phyloP scores from a whole-genome alignment of 495 filamentous ascomycete genomes.

The Penicillium chermesinum region DNA sequence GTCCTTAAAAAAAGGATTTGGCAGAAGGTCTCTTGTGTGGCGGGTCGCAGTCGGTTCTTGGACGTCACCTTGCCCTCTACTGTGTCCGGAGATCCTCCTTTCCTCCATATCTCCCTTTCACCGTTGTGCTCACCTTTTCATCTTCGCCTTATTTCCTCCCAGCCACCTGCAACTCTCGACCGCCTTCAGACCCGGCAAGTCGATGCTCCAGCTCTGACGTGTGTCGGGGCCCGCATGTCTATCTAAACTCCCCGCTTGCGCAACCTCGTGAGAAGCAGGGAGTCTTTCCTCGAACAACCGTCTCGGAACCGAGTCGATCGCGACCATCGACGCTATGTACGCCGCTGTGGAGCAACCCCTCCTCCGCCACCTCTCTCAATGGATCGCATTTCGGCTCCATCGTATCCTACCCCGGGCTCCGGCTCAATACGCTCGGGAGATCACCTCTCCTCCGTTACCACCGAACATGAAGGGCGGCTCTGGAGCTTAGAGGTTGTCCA shows the following conservation, averaged over 20 bases:
- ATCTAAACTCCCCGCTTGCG: constrained; percentile 6
- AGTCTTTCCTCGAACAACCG: background rate
- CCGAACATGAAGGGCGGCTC: constrained; percentile 42
- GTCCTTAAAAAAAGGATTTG: constrained; percentile 5
- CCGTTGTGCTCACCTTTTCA: constrained; percentile 7
- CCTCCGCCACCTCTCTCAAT: constrained; percentile 42
- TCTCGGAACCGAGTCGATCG: constrained; percentile 13
- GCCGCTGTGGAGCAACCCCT: constrained; percentile 37
- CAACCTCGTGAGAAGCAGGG: background rate
- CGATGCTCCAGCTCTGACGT: constrained; percentile 34
- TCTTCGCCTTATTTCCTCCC: background rate
- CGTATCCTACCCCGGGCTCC: constrained; percentile 38
- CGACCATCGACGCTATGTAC: constrained; percentile 35
- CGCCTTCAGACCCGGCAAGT: constrained; percentile 15
- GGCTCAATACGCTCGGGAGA: constrained; percentile 29
- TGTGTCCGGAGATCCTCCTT: background rate
- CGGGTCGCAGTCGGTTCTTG: constrained; percentile 15
- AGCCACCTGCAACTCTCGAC: constrained; percentile 2
- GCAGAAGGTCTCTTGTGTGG: constrained; percentile 20
- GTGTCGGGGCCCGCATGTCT: constrained; percentile 26
- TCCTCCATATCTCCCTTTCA: constrained; percentile 8
- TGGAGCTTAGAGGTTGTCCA: constrained; percentile 79
- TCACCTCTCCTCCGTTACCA: constrained; percentile 36
- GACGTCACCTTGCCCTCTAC: constrained; percentile 9
- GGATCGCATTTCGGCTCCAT: constrained; percentile 43